Percentiles rank a stretch among this genome's conserved stretches.
Conservation (phyloP, 305 asterid species). For the Solanum chacoense region DNA sequence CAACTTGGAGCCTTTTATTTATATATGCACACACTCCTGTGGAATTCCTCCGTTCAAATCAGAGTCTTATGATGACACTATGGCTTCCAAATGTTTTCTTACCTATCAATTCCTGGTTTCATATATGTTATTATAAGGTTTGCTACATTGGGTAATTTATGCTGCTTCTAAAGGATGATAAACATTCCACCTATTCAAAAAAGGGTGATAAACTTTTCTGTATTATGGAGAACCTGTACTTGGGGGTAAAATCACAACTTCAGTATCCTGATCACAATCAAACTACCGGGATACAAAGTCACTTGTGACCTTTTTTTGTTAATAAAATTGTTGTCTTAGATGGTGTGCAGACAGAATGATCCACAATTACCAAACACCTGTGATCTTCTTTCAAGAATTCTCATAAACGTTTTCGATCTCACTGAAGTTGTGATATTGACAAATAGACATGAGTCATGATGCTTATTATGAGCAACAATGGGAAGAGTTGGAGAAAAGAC, state of each 20-base stretch:
- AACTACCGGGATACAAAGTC: not conserved
- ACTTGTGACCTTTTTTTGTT: not conserved
- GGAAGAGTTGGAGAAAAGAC: not conserved
- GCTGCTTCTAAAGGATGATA: not conserved
- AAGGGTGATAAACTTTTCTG: not conserved
- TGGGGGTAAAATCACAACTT: not conserved
- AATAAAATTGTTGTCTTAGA: not conserved
- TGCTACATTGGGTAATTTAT: not conserved
- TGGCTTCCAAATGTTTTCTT: not conserved
- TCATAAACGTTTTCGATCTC: not conserved
- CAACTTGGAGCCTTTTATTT: not conserved
- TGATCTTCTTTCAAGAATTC: not conserved
- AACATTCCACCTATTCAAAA: not conserved
- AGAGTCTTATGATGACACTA: not conserved
- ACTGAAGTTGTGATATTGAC: not conserved
- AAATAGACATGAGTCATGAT: not conserved
- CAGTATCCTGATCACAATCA: not conserved
- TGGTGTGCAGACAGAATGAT: not conserved
- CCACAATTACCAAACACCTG: not conserved
- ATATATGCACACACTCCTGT: not conserved
- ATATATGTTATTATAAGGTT: not conserved
- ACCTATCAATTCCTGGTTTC: not conserved
- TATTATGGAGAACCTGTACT: not conserved
- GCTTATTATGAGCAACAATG: not conserved
- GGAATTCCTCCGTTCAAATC: not conserved